These are phyloP conservation scores for Kluyveromyces dobzhanskii DNA, from an alignment of 805 yeast species.

Conservation along the genomic window DNA sequence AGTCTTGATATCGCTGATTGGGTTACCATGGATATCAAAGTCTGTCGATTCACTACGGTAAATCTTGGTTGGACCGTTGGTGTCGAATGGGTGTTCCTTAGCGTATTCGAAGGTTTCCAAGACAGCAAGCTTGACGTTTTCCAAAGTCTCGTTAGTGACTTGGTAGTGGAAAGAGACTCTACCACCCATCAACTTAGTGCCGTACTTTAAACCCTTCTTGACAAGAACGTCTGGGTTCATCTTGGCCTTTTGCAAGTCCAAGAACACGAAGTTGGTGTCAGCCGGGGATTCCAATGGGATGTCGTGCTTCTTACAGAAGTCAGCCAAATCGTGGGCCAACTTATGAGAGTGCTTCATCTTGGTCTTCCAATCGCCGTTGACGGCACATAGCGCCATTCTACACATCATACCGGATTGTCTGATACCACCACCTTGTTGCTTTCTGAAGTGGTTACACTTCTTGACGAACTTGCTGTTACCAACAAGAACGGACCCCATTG, in stretches of 20 bases:
- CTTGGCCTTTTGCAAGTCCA: slow-evolving; percentile 46
- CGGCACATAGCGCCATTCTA: slow-evolving; percentile 71
- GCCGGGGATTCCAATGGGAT: slow-evolving; percentile 64
- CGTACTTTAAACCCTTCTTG: slow-evolving; percentile 47
- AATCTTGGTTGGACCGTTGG: slow-evolving; percentile 40
- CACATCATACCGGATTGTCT: slow-evolving; percentile 81
- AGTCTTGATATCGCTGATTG: slow-evolving; percentile 26
- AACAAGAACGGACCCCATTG: slow-evolving; percentile 83
- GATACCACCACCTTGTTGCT: slow-evolving; percentile 90
- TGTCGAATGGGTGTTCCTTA: slow-evolving; percentile 41
- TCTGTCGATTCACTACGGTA: slow-evolving; percentile 35
- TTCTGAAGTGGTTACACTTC: slow-evolving; percentile 77
- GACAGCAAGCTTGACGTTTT: slow-evolving; percentile 47
- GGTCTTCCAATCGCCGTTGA: slow-evolving; percentile 62
- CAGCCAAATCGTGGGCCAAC: slow-evolving; percentile 43
- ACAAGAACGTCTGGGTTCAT: slow-evolving; percentile 51
- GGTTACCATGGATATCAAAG: slow-evolving; percentile 26
- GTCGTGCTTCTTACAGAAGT: slow-evolving; percentile 44
- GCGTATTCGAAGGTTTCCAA: slow-evolving; percentile 50
- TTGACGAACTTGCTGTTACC: slow-evolving; percentile 51
- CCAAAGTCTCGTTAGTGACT: slow-evolving; percentile 45
- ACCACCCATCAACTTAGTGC: slow-evolving; percentile 59
- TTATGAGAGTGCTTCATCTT: slow-evolving; percentile 40
- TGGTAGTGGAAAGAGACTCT: slow-evolving; percentile 80
- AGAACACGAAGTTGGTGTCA: slow-evolving; percentile 75